Evolutionary conservation across 2,329 filamentous ascomycete species (phyloP).

Genomic region (Paracorniculantispora psalliotae): DNA sequence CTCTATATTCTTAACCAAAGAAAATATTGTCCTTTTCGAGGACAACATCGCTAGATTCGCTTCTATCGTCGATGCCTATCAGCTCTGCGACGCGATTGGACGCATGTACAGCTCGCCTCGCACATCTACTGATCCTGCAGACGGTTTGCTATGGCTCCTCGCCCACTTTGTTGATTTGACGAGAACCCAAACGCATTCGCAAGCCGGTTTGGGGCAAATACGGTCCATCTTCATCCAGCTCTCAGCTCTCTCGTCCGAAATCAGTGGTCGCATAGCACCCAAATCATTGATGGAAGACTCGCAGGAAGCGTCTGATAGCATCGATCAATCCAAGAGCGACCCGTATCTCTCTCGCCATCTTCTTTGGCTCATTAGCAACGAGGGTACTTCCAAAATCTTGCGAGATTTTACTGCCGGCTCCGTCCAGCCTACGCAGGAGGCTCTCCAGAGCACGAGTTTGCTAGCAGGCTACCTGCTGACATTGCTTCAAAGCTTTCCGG

Average conservation of each 20-base stretch:
- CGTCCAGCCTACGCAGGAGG: constrained; percentile 25
- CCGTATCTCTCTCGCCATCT: constrained; percentile 62
- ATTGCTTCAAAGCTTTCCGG: constrained; percentile 78
- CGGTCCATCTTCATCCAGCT: constrained; percentile 51
- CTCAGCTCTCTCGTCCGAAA: constrained; percentile 46
- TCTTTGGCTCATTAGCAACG: constrained; percentile 66
- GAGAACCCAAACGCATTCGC: constrained; percentile 30
- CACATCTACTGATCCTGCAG: constrained; percentile 25
- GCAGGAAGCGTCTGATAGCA: constrained; percentile 28
- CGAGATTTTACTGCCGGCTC: constrained; percentile 30
- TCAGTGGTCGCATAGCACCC: constrained; percentile 39
- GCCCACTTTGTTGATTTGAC: constrained; percentile 61
- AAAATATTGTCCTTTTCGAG: constrained; percentile 37
- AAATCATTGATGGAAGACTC: not conserved
- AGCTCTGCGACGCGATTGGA: constrained; percentile 39
- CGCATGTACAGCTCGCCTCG: constrained; percentile 27
- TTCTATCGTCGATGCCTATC: constrained; percentile 32
- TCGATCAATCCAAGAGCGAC: constrained; percentile 35
- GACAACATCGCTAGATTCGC: constrained; percentile 33
- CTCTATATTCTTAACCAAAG: constrained; percentile 33
- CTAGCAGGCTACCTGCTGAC: constrained; percentile 84
- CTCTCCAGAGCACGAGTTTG: constrained; percentile 49
- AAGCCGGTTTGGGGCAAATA: constrained; percentile 39
- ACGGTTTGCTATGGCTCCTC: constrained; percentile 57
- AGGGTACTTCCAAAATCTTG: constrained; percentile 56